Conservation (phyloP, 169 alveolate species). For the Theileria sp. region DNA sequence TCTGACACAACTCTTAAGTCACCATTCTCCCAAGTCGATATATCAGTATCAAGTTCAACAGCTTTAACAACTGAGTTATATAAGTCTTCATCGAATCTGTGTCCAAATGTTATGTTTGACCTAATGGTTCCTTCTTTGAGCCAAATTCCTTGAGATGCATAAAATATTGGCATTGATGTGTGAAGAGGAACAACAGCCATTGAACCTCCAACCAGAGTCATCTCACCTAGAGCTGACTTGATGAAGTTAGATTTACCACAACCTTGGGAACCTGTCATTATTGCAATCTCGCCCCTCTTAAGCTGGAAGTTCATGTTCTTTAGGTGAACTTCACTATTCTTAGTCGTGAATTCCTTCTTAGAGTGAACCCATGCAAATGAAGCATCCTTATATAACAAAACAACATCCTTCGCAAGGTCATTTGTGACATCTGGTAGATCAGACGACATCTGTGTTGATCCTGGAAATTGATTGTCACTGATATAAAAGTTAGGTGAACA, state of each 20-base stretch:
- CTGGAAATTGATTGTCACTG: not conserved
- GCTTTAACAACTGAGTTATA: constrained; percentile 27
- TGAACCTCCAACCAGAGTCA: constrained; percentile 58
- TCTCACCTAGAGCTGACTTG: constrained; percentile 60
- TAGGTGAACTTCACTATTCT: not conserved
- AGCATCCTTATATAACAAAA: constrained; percentile 7
- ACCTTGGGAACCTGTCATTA: not conserved
- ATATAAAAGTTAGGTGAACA: constrained; percentile 56
- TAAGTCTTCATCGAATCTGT: constrained; percentile 36
- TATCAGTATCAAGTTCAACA: constrained; percentile 44
- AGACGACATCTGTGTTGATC: not conserved
- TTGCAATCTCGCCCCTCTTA: constrained; percentile 1
- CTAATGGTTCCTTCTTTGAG: constrained; percentile 50
- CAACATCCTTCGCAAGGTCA: constrained; percentile 19
- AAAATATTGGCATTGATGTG: constrained; percentile 60
- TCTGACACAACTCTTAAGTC: constrained; percentile 52
- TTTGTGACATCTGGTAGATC: not conserved
- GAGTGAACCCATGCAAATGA: constrained; percentile 12
- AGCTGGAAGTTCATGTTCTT: not conserved
- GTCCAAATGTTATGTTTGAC: constrained; percentile 45
- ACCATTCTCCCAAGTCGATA: constrained; percentile 58
- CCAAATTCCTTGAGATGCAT: constrained; percentile 61
- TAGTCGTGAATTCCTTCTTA: not conserved
- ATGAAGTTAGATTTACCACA: constrained; percentile 58
- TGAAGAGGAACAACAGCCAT: constrained; percentile 60